Conservation (phyloP, 192 early-diverging fungal genomes). For the Linnemannia schmuckeri region DNA sequence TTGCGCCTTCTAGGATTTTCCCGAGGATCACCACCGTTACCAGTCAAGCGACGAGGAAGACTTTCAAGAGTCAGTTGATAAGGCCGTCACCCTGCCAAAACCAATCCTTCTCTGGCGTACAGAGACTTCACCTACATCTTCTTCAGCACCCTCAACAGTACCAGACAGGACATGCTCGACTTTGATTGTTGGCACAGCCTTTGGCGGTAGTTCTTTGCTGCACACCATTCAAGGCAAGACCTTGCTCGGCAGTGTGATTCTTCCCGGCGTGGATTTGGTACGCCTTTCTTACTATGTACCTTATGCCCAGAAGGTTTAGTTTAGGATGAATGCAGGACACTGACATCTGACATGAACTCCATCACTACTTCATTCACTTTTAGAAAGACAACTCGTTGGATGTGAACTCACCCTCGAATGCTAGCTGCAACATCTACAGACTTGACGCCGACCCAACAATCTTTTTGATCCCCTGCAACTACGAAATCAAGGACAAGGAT, state of each 20-base stretch:
- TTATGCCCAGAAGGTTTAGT: not conserved
- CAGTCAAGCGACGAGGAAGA: constrained; percentile 56
- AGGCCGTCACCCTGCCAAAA: constrained; percentile 48
- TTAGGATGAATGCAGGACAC: not conserved
- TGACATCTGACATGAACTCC: not conserved
- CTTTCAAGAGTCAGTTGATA: constrained; percentile 33
- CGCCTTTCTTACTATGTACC: not conserved
- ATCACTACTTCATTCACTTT: not conserved
- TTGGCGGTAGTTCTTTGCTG: constrained; percentile 35
- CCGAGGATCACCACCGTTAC: constrained; percentile 49
- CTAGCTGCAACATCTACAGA: constrained; percentile 46
- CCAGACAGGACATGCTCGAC: constrained; percentile 23
- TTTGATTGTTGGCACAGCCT: constrained; percentile 38
- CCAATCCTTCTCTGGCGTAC: constrained; percentile 36
- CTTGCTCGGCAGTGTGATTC: constrained; percentile 30
- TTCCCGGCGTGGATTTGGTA: constrained; percentile 45
- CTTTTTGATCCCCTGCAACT: constrained; percentile 35
- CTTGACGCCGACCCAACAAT: constrained; percentile 29
- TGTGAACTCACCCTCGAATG: constrained; percentile 33
- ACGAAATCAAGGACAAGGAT: constrained; percentile 49
- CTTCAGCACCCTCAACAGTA: constrained; percentile 1
- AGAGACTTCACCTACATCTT: not conserved
- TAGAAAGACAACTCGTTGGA: constrained; percentile 47
- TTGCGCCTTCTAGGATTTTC: not conserved
- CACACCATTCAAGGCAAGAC: constrained; percentile 37